Evolutionary conservation across 306 rosid genomes (phyloP), one percentile per base, ranked within the genome.

Genomic region (Benincasa hispida): DNA sequence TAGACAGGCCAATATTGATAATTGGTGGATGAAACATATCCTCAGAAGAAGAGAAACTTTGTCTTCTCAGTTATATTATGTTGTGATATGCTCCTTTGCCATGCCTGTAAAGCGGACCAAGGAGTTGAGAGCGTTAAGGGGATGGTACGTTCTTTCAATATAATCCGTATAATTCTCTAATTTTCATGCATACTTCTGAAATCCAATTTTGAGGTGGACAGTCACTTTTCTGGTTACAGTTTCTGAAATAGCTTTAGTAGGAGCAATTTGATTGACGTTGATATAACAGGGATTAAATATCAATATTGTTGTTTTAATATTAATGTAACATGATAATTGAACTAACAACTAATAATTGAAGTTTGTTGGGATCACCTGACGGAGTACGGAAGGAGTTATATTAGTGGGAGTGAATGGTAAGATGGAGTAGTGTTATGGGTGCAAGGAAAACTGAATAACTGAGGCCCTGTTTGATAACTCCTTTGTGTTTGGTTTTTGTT

Each of bases 31-130:
- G 84, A 82, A 81, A 86, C 78, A 90, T 76, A 81, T 76, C 76
- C 78, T 15, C 80, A 80, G 66, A 88, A 86, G 81, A 72, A 65
- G 89, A 32, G 81, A 82, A 60, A 53, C 80, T 4, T 17, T 50
- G 27, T 81, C 86, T 11, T 72, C 82, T 76, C 73, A 81, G 70
- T 79, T 87, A 30, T 79, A 78, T 60, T 81, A 80, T 70, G 81
- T 76, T 79, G 84, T 74, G 72, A 85, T 94, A 77, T 74, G 79
- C 80, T 75, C 77, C 51, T 85, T 90, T 79, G 87, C 93, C 45
- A 83, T 92, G 89, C 89, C 92, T 21, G 86, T 92, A 62, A 94
- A 92, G 84, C 87, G 97, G 79, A 92, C 89, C 53, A 91, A 86
- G 83, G 95, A 94, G 80, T 87, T 94, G 69, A 87, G 93, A 81